Evolutionary conservation across 805 yeast species (phyloP), one percentile per base, ranked within the genome.

Genomic region (Saccharomycopsis sp.): DNA sequence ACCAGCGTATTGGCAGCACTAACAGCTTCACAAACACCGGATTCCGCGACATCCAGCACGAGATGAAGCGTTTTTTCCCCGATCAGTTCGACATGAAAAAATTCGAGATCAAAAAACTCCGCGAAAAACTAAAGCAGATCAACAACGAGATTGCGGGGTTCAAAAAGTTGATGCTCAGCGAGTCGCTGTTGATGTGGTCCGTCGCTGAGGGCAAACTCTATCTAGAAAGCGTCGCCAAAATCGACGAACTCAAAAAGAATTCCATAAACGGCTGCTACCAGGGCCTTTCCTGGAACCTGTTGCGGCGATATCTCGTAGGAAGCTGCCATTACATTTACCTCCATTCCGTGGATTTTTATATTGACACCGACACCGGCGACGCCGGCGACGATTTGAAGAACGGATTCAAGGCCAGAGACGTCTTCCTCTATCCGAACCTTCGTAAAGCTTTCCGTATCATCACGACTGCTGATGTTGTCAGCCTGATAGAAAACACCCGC

Each of bases 51-150:
- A 55, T 60, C 40, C 60, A 57, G 47, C 16, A 52, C 16, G 61
- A 60, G 44, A n/a, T 60, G 48, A 54, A 52, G 20, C 21, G 21
- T 3, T 29, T 55, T 1, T 60, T 60, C 37, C 59, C 62, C 16
- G 61, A 55, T 15, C 62, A 57, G 40, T 50, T 24, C 24, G 59
- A 57, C 16, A 60, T 52, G 57, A 60, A 60, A 2, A 60, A 60
- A 23, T 60, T 60, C 47, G 58, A 60, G 41, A 60, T 57, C 46
- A 60, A 60, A 46, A 60, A 60, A 51, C 50, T 60, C 21, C 44
- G 62, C 14, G 62, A 60, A 52, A 60, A 60, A 44, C 41, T 60
- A 8, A 60, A 60, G 53, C 62, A 60, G 46, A 57, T 60, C n/a
- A 60, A 60, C 50, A 57, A 60, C 50, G 62, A 60, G 41, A 52